phyloP scores from a whole-genome alignment of 441 rosid genomes.

The Eruca vesicaria region DNA sequence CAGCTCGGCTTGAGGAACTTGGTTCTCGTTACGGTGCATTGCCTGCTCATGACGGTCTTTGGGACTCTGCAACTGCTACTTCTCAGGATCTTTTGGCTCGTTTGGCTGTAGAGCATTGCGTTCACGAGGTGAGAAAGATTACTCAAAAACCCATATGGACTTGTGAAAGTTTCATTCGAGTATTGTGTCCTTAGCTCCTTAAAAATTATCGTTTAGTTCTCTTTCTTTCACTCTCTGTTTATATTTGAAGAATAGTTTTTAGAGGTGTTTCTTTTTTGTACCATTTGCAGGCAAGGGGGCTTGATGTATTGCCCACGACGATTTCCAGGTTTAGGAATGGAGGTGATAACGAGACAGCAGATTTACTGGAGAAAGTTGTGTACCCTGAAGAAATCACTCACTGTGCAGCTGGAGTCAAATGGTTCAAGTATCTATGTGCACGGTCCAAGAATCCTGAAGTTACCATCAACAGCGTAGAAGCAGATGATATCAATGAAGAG shows the following conservation, averaged over 20 bases:
- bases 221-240: not conserved
- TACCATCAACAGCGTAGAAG: slow-evolving; percentile 16
- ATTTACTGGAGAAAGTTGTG: slow-evolving; percentile 64
- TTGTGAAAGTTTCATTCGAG: not conserved
- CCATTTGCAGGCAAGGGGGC: slow-evolving; percentile 75
- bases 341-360: slow-evolving; percentile 77
- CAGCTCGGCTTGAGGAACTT: slow-evolving; percentile 63
- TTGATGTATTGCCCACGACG: slow-evolving; percentile 83
- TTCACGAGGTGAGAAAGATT: slow-evolving; percentile 62
- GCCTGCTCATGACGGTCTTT: slow-evolving; percentile 91
- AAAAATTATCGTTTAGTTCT: not conserved
- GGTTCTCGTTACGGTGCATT: slow-evolving; percentile 80
- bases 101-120: slow-evolving; percentile 85
- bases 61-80: slow-evolving; percentile 84
- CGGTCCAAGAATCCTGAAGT: slow-evolving; percentile 23
- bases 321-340: slow-evolving; percentile 76
- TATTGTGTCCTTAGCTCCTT: not conserved
- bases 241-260: not conserved
- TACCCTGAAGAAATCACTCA: slow-evolving; percentile 73
- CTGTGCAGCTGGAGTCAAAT: slow-evolving; percentile 45
- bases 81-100: slow-evolving; percentile 74
- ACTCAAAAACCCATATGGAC: not conserved
- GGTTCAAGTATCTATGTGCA: slow-evolving; percentile 38
- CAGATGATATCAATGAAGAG: slow-evolving; percentile 30
- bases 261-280: not conserved